phyloP scores from a whole-genome alignment of 1,139 yeast species.

The Eremothecium sinecaudum region DNA sequence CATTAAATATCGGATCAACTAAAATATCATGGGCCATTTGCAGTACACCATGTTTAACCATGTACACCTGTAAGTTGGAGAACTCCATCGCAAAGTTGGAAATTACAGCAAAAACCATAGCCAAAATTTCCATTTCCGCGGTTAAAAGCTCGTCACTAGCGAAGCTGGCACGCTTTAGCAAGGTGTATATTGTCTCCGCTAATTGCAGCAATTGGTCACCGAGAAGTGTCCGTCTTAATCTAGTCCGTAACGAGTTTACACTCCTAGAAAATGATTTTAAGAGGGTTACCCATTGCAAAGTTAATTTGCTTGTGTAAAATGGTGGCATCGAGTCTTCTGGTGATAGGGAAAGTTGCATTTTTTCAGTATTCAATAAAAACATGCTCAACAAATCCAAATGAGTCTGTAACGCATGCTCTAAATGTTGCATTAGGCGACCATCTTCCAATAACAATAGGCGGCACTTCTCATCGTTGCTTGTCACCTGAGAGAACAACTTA shows the following conservation, averaged over 20 bases:
- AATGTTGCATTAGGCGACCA: constrained; percentile 15
- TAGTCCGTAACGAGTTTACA: constrained; percentile 58
- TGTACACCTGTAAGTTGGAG: constrained; percentile 55
- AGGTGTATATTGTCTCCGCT: constrained; percentile 27
- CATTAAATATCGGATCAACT: constrained; percentile 28
- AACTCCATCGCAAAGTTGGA: constrained; percentile 77
- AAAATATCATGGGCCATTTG: constrained; percentile 37
- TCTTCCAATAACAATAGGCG: constrained; percentile 21
- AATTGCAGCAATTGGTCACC: constrained; percentile 41
- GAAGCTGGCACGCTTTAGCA: constrained; percentile 22
- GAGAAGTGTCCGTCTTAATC: constrained; percentile 49
- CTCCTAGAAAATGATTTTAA: constrained; percentile 69
- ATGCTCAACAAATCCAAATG: constrained; percentile 19
- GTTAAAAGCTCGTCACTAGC: constrained; percentile 21
- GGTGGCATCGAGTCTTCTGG: constrained; percentile 16
- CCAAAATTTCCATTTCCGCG: constrained; percentile 35
- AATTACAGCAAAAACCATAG: constrained; percentile 56
- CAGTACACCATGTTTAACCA: constrained; percentile 49
- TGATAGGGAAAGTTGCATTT: constrained; percentile 10
- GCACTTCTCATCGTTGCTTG: constrained; percentile 25
- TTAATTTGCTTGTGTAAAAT: constrained; percentile 20
- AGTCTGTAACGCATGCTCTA: constrained; percentile 20
- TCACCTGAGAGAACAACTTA: constrained; percentile 22
- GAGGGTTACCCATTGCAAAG: constrained; percentile 32
- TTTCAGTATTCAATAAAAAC: constrained; percentile 16